phyloP scores from a whole-genome alignment of 805 yeast genomes.

The Suhomyces sp. region DNA sequence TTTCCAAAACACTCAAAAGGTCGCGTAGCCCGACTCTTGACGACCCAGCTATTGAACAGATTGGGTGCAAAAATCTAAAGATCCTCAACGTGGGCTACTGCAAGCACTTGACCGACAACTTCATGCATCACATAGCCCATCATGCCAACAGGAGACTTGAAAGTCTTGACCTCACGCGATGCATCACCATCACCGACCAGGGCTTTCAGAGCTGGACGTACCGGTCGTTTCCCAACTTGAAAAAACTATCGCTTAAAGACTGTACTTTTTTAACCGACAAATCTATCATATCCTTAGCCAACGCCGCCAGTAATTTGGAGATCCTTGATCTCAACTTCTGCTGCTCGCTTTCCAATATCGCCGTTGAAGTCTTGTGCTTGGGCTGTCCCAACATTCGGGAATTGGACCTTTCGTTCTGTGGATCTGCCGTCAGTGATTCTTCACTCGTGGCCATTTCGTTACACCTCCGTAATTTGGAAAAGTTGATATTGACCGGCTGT shows the following conservation, averaged over 20 bases:
- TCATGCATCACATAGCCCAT: constrained; percentile 60
- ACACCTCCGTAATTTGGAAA: constrained; percentile 48
- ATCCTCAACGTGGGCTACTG: constrained; percentile 66
- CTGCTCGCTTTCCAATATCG: constrained; percentile 67
- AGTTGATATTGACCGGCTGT: constrained; percentile 62
- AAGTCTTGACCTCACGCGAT: constrained; percentile 62
- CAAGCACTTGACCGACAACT: constrained; percentile 66
- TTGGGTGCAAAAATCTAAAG: constrained; percentile 61
- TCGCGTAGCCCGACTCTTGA: constrained; percentile 4
- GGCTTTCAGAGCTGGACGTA: constrained; percentile 69
- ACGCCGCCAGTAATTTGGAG: constrained; percentile 57
- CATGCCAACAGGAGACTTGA: constrained; percentile 57
- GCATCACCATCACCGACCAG: constrained; percentile 73
- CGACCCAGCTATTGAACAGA: constrained; percentile 10
- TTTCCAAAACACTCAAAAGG: neutral
- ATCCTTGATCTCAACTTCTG: constrained; percentile 66
- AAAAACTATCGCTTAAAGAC: constrained; percentile 56
- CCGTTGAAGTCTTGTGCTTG: constrained; percentile 62
- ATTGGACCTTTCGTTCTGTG: constrained; percentile 69
- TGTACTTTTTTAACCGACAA: constrained; percentile 72
- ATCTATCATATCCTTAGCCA: constrained; percentile 59
- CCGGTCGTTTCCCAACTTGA: constrained; percentile 52
- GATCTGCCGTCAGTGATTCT: constrained; percentile 74
- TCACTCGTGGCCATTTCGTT: constrained; percentile 59
- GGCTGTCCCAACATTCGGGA: constrained; percentile 57